Percentiles rank a stretch among this genome's conserved stretches.
phyloP scores from a whole-genome alignment of 805 yeast species.

The Saccharomycopsis fibuligera region DNA sequence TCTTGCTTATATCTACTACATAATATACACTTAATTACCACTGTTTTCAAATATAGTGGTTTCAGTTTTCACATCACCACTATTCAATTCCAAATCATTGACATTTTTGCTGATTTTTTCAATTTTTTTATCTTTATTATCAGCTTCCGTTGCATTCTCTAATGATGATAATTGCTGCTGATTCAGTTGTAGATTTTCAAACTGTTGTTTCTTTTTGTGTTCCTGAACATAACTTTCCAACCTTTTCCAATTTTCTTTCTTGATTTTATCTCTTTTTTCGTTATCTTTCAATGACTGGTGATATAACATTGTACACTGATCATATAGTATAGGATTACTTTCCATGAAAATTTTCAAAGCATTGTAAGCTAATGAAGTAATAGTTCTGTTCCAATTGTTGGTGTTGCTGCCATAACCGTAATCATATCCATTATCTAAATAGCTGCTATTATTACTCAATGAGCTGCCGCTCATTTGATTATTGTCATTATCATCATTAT shows the following conservation, averaged over 20 bases:
- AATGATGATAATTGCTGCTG: neutral
- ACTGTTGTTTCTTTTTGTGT: slow-evolving; percentile 18
- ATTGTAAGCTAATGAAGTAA: slow-evolving; percentile 82
- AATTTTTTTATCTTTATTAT: slow-evolving; percentile 6
- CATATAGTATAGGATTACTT: slow-evolving; percentile 83
- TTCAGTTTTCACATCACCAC: neutral
- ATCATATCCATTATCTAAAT: slow-evolving; percentile 24
- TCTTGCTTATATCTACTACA: no score
- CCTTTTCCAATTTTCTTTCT: slow-evolving; percentile 65
- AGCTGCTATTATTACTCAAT: slow-evolving; percentile 19
- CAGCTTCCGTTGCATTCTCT: neutral
- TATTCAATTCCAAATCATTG: slow-evolving; percentile 11
- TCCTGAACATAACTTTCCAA: slow-evolving; percentile 53
- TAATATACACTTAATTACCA: no score
- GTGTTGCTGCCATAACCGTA: slow-evolving; percentile 22
- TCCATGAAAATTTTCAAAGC: slow-evolving; percentile 91
- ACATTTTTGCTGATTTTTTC: slow-evolving; percentile 13
- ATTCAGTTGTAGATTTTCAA: neutral
- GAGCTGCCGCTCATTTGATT: neutral
- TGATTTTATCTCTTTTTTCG: slow-evolving; percentile 51
- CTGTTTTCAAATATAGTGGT: neutral
- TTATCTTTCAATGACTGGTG: slow-evolving; percentile 75
- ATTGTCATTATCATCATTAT: slow-evolving; percentile 21
- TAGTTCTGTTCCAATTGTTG: slow-evolving; percentile 86
- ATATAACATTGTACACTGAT: slow-evolving; percentile 84